phyloP scores from a whole-genome alignment of 306 rosid genomes.

The Cyamopsis tetragonoloba region DNA sequence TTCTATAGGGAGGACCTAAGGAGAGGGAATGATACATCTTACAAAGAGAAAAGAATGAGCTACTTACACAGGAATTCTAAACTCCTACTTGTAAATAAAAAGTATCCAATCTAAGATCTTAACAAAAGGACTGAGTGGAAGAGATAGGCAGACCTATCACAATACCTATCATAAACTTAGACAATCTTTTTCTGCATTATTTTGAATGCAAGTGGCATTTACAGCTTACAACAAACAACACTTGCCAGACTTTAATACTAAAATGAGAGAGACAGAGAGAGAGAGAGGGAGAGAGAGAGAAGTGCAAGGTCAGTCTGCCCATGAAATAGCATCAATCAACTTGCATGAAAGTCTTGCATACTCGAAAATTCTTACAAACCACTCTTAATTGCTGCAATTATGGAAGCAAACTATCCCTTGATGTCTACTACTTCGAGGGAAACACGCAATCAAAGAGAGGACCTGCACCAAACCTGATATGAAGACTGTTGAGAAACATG shows the following conservation, averaged over 20 bases:
- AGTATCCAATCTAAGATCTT: conserved; percentile 28
- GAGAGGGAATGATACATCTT: conserved; percentile 2
- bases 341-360: conserved; percentile 29
- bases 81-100: not conserved
- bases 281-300: too few relatives aligned
- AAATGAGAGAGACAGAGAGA: too few relatives aligned
- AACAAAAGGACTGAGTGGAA: conserved; percentile 11
- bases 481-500: too few relatives aligned
- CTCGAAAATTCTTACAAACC: conserved; percentile 21
- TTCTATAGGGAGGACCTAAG: not conserved
- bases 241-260: conserved; percentile 27
- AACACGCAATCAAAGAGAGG: conserved; percentile 27
- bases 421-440: conserved; percentile 24
- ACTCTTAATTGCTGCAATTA: conserved; percentile 24
- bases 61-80: conserved; percentile 34
- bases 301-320: conserved; percentile 21
- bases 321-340: conserved; percentile 27
- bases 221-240: conserved; percentile 36
- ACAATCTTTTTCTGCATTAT: conserved; percentile 40
- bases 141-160: conserved; percentile 23
- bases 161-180: conserved; percentile 30
- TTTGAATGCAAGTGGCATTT: conserved; percentile 34
- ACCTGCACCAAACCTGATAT: conserved; percentile 35
- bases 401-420: conserved; percentile 5
- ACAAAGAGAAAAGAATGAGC: conserved; percentile 6